phyloP scores from a whole-genome alignment of 306 rosid genomes.

The Acacia acuminata region DNA sequence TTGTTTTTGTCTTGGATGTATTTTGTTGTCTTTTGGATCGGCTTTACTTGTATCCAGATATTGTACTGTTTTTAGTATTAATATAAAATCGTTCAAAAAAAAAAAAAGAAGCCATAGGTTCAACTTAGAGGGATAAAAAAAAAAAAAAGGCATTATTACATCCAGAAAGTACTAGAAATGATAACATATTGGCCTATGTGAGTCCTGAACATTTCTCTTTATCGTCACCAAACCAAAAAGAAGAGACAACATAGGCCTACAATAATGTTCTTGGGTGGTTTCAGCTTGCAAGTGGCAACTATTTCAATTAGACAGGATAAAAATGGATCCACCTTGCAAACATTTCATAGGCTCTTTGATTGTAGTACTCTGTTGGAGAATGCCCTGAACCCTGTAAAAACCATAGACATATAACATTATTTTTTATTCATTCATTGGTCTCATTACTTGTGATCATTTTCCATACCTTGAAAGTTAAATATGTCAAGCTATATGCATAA shows the following conservation, averaged over 20 bases:
- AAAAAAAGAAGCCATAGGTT: not conserved
- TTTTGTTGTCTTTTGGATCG: no score
- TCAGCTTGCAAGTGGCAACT: not conserved
- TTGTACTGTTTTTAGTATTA: no score
- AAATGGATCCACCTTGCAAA: conserved; percentile 15
- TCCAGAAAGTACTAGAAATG: not conserved
- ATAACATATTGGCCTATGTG: not conserved
- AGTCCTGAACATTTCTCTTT: not conserved
- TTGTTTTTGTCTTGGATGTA: no score
- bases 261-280: not conserved
- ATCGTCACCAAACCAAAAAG: not conserved
- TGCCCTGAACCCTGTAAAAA: conserved; percentile 12
- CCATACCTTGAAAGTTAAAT: not conserved
- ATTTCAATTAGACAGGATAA: not conserved
- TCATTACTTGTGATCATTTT: not conserved
- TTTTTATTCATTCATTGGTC: not conserved
- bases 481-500: not conserved
- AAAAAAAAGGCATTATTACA: not conserved
- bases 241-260: not conserved
- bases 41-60: no score
- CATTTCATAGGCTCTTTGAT: not conserved
- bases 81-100: not conserved
- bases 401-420: not conserved
- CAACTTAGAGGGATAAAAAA: not conserved
- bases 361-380: not conserved